phyloP scores from a whole-genome alignment of 129 eudicot species.

The Flaveria sonorensis region DNA sequence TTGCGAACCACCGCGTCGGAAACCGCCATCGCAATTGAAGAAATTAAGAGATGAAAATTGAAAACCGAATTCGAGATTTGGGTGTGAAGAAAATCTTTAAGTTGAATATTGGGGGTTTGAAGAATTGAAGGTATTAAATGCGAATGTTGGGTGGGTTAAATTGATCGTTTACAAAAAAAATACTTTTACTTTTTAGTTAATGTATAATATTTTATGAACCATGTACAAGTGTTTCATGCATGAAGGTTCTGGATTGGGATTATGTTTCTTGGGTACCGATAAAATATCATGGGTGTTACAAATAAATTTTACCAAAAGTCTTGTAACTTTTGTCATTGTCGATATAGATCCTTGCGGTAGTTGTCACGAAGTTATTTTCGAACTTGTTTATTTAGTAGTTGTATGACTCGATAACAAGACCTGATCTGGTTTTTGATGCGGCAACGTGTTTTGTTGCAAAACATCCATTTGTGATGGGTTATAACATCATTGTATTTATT shows the following conservation, averaged over 20 bases:
- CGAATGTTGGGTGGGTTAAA: slow-evolving; percentile 25
- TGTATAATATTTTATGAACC: neutral
- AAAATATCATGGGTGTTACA: too few relatives aligned
- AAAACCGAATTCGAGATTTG: slow-evolving; percentile 11
- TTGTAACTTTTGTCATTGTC: too few relatives aligned
- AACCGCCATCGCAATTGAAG: slow-evolving; percentile 50
- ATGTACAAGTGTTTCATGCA: neutral
- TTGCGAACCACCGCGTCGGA: slow-evolving; percentile 65
- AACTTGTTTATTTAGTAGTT: too few relatives aligned
- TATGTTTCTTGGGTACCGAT: neutral
- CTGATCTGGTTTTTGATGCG: too few relatives aligned
- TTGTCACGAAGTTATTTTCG: too few relatives aligned
- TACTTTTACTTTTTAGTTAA: neutral
- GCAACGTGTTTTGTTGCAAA: too few relatives aligned
- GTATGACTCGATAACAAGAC: too few relatives aligned
- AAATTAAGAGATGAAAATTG: neutral
- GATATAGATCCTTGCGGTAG: too few relatives aligned
- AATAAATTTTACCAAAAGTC: too few relatives aligned
- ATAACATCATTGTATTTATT: too few relatives aligned
- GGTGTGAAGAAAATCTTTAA: neutral
- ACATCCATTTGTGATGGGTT: too few relatives aligned
- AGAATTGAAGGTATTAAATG: slow-evolving; percentile 29
- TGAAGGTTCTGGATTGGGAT: neutral
- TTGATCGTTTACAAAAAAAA: too few relatives aligned
- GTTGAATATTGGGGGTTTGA: slow-evolving; percentile 23